phyloP scores from a whole-genome alignment of 352 stramenopile species.

The Globisporangium cederbergense region DNA sequence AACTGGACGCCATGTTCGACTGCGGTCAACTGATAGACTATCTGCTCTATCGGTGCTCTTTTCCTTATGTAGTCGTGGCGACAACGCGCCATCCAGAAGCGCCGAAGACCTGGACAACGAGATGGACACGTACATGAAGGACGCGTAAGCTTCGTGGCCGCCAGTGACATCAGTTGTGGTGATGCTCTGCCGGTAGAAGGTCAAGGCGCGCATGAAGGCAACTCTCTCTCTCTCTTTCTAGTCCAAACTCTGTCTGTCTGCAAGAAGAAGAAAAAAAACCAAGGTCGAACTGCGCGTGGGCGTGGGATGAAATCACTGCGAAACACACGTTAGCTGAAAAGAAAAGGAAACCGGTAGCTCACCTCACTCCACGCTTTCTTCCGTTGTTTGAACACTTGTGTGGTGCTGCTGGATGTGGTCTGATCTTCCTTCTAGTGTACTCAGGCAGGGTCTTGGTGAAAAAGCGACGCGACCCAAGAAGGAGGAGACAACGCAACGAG shows the following conservation, averaged over 20 bases:
- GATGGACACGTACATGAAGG: conserved; percentile 88
- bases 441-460: no score
- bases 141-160: conserved; percentile 38
- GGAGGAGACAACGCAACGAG: no score
- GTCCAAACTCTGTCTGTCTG: not conserved
- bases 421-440: no score
- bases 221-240: not conserved
- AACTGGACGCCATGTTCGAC: no score
- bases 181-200: conserved; percentile 2
- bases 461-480: no score
- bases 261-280: not conserved
- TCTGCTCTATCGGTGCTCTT: no score
- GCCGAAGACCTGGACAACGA: conserved; percentile 75
- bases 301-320: not conserved
- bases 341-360: not conserved
- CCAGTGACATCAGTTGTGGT: not conserved
- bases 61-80: conserved; percentile 26
- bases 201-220: not conserved
- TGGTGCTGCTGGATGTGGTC: no score
- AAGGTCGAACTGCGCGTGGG: not conserved
- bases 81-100: conserved; percentile 38
- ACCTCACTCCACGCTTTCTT: not conserved
- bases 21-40: no score
- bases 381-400: no score
- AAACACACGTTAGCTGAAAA: not conserved